Evolutionary conservation across 495 filamentous ascomycete genomes (phyloP), one percentile per base, ranked within the genome.

Genomic region (Hypoxylon trugodes): DNA sequence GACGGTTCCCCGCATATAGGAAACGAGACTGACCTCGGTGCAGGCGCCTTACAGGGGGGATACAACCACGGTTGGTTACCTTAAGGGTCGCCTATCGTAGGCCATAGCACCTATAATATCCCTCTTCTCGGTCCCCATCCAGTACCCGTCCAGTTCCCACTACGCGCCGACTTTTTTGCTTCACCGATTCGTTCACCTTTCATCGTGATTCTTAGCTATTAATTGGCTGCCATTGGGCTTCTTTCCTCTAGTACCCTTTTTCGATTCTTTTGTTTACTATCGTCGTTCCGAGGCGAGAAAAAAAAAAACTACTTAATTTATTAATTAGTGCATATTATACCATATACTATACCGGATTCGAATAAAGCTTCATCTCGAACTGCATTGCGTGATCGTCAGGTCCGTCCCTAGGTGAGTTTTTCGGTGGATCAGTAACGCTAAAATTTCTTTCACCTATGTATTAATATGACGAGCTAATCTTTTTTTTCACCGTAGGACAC

Each of bases 1-100:
- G 9, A 6, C 43, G 50, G 59, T 57, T 57, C 60, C 60, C 60
- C 60, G 60, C 60, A 63, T 47, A 62, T 48, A 40, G 51, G 50
- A 30, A 62, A 47, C 42, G 36, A 36, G 8, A n/a, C 4, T 46
- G n/a, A 10, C 28, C 15, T 40, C n/a, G 19, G 15, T 18, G 15
- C 6, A 13, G 19, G 12, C n/a, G 7, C 33, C n/a, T 33, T 24
- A n/a, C 6, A 26, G 18, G 48, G 43, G 3, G 21, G 43, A 32
- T n/a, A 21, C 35, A 50, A 55, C 62, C 55, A 65, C 57, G 63
- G 57, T 61, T 52, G 18, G 51, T 30, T 9, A 21, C 25, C 49
- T 46, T 53, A 37, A 35, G 42, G 49, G 19, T 19, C 45, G 52
- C 52, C 43, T 45, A 46, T 56, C 28, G 51, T 51, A 6, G 22